These are phyloP conservation scores for Talaromyces sp. DNA, from an alignment of 2,329 filamentous ascomycete species.

Conservation along the genomic window DNA sequence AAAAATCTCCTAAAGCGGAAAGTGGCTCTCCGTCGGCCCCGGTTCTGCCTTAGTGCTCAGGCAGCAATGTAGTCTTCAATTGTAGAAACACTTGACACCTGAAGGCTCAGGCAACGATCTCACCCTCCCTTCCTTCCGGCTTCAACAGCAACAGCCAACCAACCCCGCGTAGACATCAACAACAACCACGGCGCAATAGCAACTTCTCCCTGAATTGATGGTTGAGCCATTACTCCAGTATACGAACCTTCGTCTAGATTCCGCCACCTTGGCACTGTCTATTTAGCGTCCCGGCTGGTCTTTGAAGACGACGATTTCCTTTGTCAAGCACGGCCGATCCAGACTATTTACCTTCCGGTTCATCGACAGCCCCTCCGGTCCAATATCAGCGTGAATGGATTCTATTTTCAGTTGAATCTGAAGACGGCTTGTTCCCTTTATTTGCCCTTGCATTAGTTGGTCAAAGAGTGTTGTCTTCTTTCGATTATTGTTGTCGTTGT, in stretches of 20 bases:
- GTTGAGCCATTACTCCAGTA: neutral
- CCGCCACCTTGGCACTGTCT: neutral
- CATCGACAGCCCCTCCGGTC: neutral
- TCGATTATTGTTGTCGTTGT: neutral
- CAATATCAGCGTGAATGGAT: conserved; percentile 1
- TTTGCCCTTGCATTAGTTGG: neutral
- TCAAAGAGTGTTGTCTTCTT: neutral
- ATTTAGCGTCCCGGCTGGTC: neutral
- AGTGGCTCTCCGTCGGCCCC: neutral
- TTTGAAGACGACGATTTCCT: neutral
- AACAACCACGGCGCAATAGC: neutral
- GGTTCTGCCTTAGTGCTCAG: conserved; percentile 1
- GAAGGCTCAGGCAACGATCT: neutral
- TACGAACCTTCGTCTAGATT: neutral
- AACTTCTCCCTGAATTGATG: neutral
- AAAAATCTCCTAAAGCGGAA: conserved; percentile 16
- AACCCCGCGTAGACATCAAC: conserved; percentile 12
- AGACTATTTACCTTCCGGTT: neutral
- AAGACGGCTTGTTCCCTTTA: neutral
- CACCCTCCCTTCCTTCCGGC: neutral
- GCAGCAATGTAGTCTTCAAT: neutral
- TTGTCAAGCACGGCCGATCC: neutral
- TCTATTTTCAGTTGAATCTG: neutral
- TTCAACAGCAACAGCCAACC: neutral
- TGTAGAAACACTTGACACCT: neutral